Evolutionary conservation across 768 basidiomycete species (phyloP).

Genomic region (Leccinum variicolor): DNA sequence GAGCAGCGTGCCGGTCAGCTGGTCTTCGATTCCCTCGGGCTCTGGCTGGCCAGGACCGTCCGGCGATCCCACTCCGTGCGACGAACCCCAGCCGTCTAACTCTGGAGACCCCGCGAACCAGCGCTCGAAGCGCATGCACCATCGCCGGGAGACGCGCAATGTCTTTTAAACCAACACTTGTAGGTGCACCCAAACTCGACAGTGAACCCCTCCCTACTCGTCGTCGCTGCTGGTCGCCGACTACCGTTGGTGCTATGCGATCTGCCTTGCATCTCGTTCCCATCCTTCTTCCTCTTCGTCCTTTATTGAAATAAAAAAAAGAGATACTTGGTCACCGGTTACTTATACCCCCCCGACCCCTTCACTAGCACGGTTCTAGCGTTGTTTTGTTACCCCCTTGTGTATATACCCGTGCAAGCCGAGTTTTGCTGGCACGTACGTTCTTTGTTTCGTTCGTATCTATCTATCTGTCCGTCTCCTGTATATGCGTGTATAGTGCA

Average conservation of each 20-base stretch:
- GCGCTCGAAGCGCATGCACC: background rate
- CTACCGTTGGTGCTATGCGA: background rate
- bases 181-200: background rate
- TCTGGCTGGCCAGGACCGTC: background rate
- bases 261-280: background rate
- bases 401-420: background rate
- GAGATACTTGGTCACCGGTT: background rate
- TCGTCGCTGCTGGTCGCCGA: background rate
- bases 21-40: background rate
- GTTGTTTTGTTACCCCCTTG: background rate
- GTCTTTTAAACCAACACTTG: background rate
- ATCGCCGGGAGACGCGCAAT: background rate
- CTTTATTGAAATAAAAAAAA: background rate
- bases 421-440: background rate
- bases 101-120: background rate
- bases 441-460: background rate
- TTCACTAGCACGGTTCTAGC: background rate
- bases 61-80: background rate
- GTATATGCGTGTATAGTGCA: background rate
- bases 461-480: background rate
- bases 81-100: background rate
- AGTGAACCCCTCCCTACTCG: background rate
- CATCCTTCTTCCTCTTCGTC: background rate
- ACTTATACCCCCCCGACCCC: background rate
- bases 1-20: background rate